Base-by-base conservation (phyloP, 805 yeast genomes). In the Saccharomycopsis fermentans region DNA sequence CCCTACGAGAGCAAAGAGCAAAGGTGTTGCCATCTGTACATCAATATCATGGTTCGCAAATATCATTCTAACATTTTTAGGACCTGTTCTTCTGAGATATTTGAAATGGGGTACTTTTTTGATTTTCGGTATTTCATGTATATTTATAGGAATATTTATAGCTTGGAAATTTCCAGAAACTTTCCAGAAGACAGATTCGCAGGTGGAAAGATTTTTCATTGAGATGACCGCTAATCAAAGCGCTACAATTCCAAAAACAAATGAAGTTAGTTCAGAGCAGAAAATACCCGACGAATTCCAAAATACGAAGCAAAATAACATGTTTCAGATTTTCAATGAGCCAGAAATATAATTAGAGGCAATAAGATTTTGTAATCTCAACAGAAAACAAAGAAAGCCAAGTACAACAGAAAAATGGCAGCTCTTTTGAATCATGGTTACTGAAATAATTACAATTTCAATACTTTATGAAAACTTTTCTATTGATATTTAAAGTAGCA, bases 11-110 rank as follows among this genome's bases (percentile, higher is more conserved):
- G 75, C 78, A 1, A 75, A 80, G 60, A 68, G 77, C 0, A 78
- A 77, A 62, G 82, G 81, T 0, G 67, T 75, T 27, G 70, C 81
- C 0, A 61, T 79, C 4, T 74, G 80, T 52, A 74, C 77, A 75
- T 67, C 76, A 27, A 66, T 72, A 14, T 76, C 80, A 2, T 80
- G 82, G 82, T 60, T 69, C 1, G 59, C 74, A 6, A 74, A 71
- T 61, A 73, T 73, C 21, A 35, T 65, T 0, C 65, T 76, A 55
- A 73, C 76, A 0, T 68, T 78, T 55, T 52, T 73, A 1, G 68
- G 77, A 0, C 83, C 84, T 0, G 35, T 72, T 0, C 60, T 72
- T 51, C 65, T 80, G 37, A 66, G 69, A 36, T 39, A 61, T 11
- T 59, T 76, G 19, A 71, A 71, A 51, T 73, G 74, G 70, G 77